phyloP scores from a whole-genome alignment of 169 alveolate species.

The Plasmodium berghei region DNA sequence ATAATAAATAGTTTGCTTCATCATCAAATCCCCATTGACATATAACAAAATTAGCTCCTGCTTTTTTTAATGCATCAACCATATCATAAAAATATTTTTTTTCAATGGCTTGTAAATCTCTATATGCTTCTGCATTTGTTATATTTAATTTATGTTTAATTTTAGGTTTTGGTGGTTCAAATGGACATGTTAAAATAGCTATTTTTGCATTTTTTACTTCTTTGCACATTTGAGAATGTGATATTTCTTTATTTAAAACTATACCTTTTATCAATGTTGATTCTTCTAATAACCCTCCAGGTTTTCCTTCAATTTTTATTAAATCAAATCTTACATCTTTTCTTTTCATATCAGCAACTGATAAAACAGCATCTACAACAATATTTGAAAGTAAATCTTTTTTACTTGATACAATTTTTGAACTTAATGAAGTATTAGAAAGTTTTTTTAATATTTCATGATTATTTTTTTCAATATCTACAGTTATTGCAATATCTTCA shows the following conservation, averaged over 20 bases:
- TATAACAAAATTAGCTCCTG: conserved; percentile 97
- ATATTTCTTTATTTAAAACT: conserved; percentile 97
- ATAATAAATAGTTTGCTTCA: conserved; percentile 96
- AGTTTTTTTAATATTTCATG: conserved; percentile 86
- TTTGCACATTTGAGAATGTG: conserved; percentile 99
- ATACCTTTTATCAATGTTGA: conserved; percentile 95
- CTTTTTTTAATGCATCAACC: conserved; percentile 94
- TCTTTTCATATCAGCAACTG: conserved; percentile 97
- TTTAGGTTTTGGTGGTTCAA: conserved; percentile 99
- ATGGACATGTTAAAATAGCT: conserved; percentile 98
- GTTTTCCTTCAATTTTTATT: conserved; percentile 96
- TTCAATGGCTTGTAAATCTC: conserved; percentile 90
- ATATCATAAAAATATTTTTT: conserved; percentile 96
- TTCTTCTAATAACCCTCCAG: conserved; percentile 98
- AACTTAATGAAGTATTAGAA: conserved; percentile 98
- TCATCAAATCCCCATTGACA: conserved; percentile 99
- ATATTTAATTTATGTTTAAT: conserved; percentile 99
- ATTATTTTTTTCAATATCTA: conserved; percentile 86
- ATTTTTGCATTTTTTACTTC: conserved; percentile 95
- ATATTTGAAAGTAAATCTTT: conserved; percentile 94
- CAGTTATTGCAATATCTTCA: conserved; percentile 90
- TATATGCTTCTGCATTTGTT: conserved; percentile 96
- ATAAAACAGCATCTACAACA: conserved; percentile 98
- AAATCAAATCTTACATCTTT: conserved; percentile 98
- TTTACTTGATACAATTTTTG: conserved; percentile 96